phyloP scores from a whole-genome alignment of 176 grass and related monocot species.

The Chloris gayana region DNA sequence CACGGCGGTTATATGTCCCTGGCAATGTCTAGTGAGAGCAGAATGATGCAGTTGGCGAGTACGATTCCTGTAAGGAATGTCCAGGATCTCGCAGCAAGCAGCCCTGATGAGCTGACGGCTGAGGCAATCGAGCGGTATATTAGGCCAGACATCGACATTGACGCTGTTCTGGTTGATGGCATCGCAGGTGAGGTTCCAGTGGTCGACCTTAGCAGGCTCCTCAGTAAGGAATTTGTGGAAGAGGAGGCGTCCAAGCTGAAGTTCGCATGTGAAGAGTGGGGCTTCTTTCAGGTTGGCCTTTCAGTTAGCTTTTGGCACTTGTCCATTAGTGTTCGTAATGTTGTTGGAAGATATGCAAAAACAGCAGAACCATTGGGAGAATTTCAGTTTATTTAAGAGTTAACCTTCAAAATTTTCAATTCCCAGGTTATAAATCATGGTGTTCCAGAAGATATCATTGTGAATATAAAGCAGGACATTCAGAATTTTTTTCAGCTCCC shows the following conservation, averaged over 20 bases:
- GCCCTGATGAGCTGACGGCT: not conserved
- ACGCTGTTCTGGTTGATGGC: not conserved
- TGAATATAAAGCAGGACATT: conserved; percentile 35
- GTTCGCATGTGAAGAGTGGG: conserved; percentile 57
- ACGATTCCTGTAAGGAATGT: conserved; percentile 46
- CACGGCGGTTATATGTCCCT: not conserved
- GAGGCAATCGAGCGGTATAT: not conserved
- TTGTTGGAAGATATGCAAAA: not conserved
- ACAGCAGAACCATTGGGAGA: not conserved
- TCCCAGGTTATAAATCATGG: conserved; percentile 55
- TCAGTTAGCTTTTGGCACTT: no score
- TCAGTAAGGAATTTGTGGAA: not conserved
- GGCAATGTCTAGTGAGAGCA: not conserved
- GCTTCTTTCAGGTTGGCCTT: conserved; percentile 55
- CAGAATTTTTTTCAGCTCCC: conserved; percentile 51
- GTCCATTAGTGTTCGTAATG: not conserved
- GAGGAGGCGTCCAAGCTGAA: conserved; percentile 39
- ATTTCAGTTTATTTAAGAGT: not conserved
- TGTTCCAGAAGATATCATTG: conserved; percentile 47
- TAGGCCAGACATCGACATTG: not conserved
- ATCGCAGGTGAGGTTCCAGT: conserved; percentile 30
- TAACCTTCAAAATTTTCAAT: not conserved
- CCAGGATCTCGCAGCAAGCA: not conserved
- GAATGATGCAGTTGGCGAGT: not conserved
- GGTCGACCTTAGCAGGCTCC: conserved; percentile 42